A percentile compares a stretch with the other conserved stretches of the same genome.
phyloP scores from a whole-genome alignment of 1,139 yeast genomes.

The Suhomyces choctaworum region DNA sequence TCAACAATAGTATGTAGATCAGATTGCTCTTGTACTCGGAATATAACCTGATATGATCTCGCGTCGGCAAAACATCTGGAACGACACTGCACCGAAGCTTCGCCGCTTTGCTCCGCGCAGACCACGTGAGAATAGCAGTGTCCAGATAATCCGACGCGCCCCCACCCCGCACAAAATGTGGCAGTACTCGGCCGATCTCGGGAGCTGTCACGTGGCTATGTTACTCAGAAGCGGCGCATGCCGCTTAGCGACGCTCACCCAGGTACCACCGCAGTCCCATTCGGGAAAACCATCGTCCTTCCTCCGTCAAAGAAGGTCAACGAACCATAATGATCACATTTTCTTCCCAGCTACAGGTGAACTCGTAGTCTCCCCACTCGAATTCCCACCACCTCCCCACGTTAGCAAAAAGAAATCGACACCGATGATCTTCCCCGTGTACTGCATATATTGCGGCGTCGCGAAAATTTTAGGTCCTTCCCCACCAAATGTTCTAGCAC shows the following conservation, averaged over 20 bases:
- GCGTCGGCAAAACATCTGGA: no score
- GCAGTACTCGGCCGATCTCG: conserved; percentile 1
- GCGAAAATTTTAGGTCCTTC: conserved; percentile 13
- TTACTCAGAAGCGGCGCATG: neutral
- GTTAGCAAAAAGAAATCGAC: conserved; percentile 6
- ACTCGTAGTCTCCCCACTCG: neutral
- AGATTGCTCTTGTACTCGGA: no score
- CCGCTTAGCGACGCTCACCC: neutral
- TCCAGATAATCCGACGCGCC: neutral
- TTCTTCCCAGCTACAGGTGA: neutral
- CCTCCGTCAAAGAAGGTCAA: no score
- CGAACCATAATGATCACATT: no score
- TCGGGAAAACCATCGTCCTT: neutral
- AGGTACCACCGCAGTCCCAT: neutral
- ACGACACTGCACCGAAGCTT: no score
- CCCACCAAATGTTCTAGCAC: conserved; percentile 12
- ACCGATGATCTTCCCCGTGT: conserved; percentile 13
- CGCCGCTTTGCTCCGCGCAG: no score
- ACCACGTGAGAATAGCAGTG: no score
- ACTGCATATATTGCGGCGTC: conserved; percentile 9
- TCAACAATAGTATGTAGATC: no score
- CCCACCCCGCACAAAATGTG: neutral
- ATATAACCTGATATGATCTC: no score
- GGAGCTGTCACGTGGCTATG: neutral
- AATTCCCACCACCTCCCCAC: neutral